Conservation (phyloP, 2,329 filamentous ascomycete genomes). For the Trichoderma sp. region DNA sequence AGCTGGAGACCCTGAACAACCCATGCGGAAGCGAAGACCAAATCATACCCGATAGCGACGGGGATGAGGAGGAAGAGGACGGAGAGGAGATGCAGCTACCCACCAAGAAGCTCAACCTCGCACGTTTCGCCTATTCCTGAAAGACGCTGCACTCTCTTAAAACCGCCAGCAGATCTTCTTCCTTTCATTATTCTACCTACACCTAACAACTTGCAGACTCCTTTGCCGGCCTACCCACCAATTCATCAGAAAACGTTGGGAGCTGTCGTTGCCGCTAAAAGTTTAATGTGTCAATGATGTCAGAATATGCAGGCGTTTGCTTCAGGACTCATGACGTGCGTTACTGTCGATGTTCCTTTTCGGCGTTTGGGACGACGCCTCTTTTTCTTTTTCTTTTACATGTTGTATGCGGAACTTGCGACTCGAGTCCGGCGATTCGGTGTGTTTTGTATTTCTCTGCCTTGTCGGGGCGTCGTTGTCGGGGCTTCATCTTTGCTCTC, state of each 20-base stretch:
- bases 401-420: no score
- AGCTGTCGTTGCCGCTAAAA: neutral
- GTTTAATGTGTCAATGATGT: slow-evolving; percentile 27
- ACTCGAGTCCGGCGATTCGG: no score
- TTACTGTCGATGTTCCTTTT: neutral
- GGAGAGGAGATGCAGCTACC: slow-evolving; percentile 40
- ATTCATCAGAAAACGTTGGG: neutral
- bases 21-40: slow-evolving; percentile 59
- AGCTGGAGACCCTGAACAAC: slow-evolving; percentile 55
- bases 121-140: slow-evolving; percentile 50
- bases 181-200: neutral
- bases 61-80: slow-evolving; percentile 47
- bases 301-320: slow-evolving; percentile 29
- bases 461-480: neutral
- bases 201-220: no score
- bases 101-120: slow-evolving; percentile 49
- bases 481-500: neutral
- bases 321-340: neutral
- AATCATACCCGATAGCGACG: slow-evolving; percentile 57
- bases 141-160: neutral
- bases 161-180: neutral
- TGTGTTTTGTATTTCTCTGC: slow-evolving; percentile 1
- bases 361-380: neutral
- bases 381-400: neutral
- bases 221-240: neutral